Base-by-base conservation (phyloP, 2,329 filamentous ascomycete species). In the Pseudogymnoascus sp. region DNA sequence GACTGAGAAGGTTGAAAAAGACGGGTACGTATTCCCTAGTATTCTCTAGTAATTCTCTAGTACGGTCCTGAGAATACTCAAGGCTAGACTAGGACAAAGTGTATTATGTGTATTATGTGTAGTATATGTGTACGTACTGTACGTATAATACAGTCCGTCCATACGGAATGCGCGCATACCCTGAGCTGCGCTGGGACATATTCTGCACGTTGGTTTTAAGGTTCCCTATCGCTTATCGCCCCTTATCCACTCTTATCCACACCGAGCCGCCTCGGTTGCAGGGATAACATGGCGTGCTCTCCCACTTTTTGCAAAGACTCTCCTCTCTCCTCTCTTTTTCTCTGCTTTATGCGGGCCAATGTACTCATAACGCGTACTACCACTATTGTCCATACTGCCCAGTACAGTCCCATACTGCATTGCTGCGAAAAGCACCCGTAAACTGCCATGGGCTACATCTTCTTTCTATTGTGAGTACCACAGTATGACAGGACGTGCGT, bases 211-310 rank as follows among this genome's bases (percentile, higher is more conserved):
- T 33, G 50, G 50, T 56, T 56, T 56, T 56, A 56, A 56, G 50
- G 50, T 56, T 56, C 50, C 50, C 28, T 35, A 56, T 56, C 50
- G 50, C 10, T 12, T 37, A 3, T 37, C 33, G 10, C 33, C 4
- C 12, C 33, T 6, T 7, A 4, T 7, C 50, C 50, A 56, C 50
- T 8, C 50, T 53, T 56, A 56, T 56, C 50, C 50, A 56, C 50
- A 56, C 50, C 50, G 50, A 56, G 50, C 50, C 50, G 50, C 50
- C 50, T 56, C n/a, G 50, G 10, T 56, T 56, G 50, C 50, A 56
- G 50, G 50, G 50, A 56, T 56, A 56, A 35, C 50, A 56, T 56
- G 50, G 50, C 50, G 50, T 56, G 50, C 50, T 56, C 50, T 56
- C 35, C 50, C 50, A 22, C 26, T 56, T 35, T 56, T 56, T 24